Evolutionary conservation across 805 yeast genomes (phyloP).

Genomic region (Lachancea thermotolerans): DNA sequence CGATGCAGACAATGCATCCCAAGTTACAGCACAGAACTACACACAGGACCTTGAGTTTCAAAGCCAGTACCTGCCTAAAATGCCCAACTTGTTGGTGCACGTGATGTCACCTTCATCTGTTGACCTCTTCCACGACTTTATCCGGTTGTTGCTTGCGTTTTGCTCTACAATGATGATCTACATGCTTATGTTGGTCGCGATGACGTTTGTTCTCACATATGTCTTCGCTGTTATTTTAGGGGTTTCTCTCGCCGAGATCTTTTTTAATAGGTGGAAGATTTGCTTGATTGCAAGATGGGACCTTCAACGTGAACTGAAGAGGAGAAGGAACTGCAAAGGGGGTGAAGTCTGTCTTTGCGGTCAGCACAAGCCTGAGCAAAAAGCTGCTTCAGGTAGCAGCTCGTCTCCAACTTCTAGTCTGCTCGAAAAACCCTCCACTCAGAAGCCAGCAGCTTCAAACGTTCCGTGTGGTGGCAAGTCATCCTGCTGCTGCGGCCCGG

Average conservation of each 20-base stretch:
- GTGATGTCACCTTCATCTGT: conserved; percentile 23
- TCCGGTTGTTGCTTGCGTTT: conserved; percentile 51
- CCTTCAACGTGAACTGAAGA: conserved; percentile 24
- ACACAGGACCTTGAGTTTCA: conserved; percentile 12
- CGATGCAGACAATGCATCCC: conserved; percentile 3
- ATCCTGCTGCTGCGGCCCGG: conserved; percentile 9
- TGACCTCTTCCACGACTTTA: conserved; percentile 37
- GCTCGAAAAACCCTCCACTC: conserved; percentile 1
- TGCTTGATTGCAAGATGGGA: conserved; percentile 30
- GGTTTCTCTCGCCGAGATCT: conserved; percentile 60
- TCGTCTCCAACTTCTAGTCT: background rate
- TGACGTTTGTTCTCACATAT: conserved; percentile 60
- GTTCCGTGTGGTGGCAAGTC: too few relatives aligned
- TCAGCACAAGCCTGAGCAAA: conserved; percentile 12
- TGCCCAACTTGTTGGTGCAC: conserved; percentile 26
- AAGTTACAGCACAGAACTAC: conserved; percentile 2
- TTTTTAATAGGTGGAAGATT: conserved; percentile 48
- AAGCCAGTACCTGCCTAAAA: conserved; percentile 19
- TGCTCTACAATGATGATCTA: conserved; percentile 61
- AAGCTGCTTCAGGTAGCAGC: conserved; percentile 2
- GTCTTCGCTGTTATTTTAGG: conserved; percentile 72
- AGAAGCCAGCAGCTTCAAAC: too few relatives aligned
- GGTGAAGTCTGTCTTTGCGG: conserved; percentile 26
- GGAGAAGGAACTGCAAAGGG: conserved; percentile 26
- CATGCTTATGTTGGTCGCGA: conserved; percentile 71